Base-by-base conservation (phyloP, 495 filamentous ascomycete species). In the Pyrenula massariospora region DNA sequence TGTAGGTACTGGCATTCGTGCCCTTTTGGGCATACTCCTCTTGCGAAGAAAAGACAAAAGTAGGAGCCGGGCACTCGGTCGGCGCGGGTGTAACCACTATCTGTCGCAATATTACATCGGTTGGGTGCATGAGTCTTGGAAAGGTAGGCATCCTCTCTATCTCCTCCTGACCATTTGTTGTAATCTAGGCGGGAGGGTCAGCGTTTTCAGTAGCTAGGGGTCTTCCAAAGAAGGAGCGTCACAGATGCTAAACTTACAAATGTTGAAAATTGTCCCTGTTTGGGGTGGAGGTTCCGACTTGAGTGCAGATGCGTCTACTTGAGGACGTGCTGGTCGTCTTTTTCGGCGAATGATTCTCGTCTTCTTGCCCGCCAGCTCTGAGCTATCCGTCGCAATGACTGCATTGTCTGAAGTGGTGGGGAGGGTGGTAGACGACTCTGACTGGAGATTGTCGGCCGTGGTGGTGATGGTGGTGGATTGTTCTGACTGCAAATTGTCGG, bases 1-100 rank as follows among this genome's bases (percentile, higher is more conserved):
- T 99, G 94, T 2, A 97, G 78, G 61, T 96, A 96, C 62, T 96
- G 84, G 80, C 94, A 99, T 61, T 96, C 90, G 25, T 86, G 77
- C 10, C 94, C 94, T 60, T 86, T 84, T 48, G 85, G 89, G 62
- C 90, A 95, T 36, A 92, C 67, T 1, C 89, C 89, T 12, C 83
- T 71, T 5, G 89, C 89, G 65, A 97, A 96, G 68, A 91, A 95
- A 0, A 96, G 75, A 65, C 93, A 98, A 68, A 97, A 96, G 70
- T 87, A 96, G 24, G 80, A 84, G 0, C 93, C 93, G 0, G 77
- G 60, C 2, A 86, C 79, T 49, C 82, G 83, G 72, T 98, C 94
- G 11, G 89, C 93, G 57, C 82, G 80, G 10, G 93, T 98, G 65
- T 94, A 97, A 12, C 93, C 93, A 10, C 78, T 81, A 66, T 98